Evolutionary conservation across 1,284 basidiomycete species (phyloP).

Genomic region (Salmacisia buchloeana): DNA sequence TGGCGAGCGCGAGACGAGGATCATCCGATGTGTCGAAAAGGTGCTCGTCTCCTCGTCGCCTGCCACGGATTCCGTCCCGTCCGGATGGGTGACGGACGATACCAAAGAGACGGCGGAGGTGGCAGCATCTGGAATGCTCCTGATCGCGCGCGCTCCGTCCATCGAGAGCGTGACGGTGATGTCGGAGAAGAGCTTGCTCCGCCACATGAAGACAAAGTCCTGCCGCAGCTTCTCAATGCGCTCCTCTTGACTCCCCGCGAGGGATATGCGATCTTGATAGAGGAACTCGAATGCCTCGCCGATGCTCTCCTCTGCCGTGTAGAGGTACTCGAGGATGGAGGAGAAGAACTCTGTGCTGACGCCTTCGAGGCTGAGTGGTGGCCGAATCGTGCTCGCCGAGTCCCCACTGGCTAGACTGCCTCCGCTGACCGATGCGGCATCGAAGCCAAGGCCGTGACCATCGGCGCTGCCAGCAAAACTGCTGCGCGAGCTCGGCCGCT

Average conservation of each 20-base stretch:
- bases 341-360: constrained; percentile 35
- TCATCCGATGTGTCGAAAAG: constrained; percentile 86
- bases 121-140: constrained; percentile 27
- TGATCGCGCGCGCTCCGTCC: neutral
- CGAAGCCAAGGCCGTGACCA: constrained; percentile 11
- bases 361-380: constrained; percentile 29
- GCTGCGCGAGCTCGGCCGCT: neutral
- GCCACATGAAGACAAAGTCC: constrained; percentile 45
- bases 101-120: constrained; percentile 27
- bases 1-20: constrained; percentile 77
- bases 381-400: constrained; percentile 25
- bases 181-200: constrained; percentile 42
- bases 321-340: constrained; percentile 37
- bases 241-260: constrained; percentile 60
- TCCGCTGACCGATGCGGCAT: constrained; percentile 15
- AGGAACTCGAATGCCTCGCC: constrained; percentile 38
- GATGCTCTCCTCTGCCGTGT: constrained; percentile 39
- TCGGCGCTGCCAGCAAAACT: neutral
- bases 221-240: constrained; percentile 73
- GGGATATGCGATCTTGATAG: constrained; percentile 28
- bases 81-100: constrained; percentile 19
- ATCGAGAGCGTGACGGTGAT: constrained; percentile 32
- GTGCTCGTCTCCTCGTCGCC: constrained; percentile 29
- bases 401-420: constrained; percentile 20
- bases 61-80: constrained; percentile 19